A percentile compares a stretch with the other conserved stretches of the same genome.
These are phyloP conservation scores for Phytomonas sp. DNA, from an alignment of 208 protist genomes.

Conservation along the genomic window DNA sequence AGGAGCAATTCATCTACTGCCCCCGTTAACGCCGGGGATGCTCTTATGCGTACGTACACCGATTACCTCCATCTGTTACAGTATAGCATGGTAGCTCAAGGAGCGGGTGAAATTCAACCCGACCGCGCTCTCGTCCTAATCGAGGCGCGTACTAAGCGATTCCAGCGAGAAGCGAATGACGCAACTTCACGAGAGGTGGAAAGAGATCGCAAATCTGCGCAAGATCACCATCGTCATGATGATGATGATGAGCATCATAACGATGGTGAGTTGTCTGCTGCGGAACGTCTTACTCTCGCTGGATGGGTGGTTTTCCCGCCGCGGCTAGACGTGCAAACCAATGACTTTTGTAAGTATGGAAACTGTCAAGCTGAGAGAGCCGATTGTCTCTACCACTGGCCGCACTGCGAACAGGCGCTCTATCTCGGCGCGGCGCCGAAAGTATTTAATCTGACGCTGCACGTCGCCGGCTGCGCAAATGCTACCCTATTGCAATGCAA, in stretches of 20 bases:
- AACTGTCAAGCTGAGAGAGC: background rate
- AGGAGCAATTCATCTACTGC: background rate
- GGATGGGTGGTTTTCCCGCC: background rate
- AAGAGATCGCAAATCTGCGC: background rate
- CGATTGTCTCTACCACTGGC: constrained; percentile 76
- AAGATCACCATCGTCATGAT: background rate
- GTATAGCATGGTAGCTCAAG: constrained; percentile 49
- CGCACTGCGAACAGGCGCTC: constrained; percentile 88
- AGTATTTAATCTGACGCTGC: constrained; percentile 89
- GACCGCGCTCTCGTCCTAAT: constrained; percentile 24
- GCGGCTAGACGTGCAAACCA: background rate
- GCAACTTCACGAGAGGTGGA: background rate
- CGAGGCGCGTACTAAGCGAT: background rate
- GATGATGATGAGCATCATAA: background rate
- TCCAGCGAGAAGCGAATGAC: background rate
- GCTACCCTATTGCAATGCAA: background rate
- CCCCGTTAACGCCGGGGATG: constrained; percentile 15
- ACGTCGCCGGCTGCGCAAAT: constrained; percentile 11
- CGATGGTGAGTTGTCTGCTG: background rate
- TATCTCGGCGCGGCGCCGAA: constrained; percentile 70
- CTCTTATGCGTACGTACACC: constrained; percentile 24
- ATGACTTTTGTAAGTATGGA: background rate
- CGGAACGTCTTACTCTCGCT: background rate
- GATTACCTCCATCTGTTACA: constrained; percentile 27
- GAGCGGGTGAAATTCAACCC: constrained; percentile 45